A percentile compares a stretch with the other conserved stretches of the same genome.
phyloP scores from a whole-genome alignment of 305 asterid genomes.

The Vinca major region DNA sequence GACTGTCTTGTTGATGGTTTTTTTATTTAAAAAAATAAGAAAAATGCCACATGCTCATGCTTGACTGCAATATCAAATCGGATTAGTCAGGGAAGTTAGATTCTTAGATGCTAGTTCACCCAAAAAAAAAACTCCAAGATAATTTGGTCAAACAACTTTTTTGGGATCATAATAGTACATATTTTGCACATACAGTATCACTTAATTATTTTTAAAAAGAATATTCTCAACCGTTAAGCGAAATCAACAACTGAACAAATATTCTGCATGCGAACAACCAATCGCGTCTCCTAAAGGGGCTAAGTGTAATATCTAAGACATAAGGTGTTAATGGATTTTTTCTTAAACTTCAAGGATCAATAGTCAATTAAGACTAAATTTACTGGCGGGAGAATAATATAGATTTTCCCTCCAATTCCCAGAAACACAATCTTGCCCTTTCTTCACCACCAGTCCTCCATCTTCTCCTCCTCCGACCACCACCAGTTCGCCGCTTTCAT shows the following conservation, averaged over 20 bases:
- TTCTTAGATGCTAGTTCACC: no score
- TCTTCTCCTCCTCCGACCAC: not conserved
- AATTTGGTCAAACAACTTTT: no score
- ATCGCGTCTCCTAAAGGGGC: not conserved
- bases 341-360: not conserved
- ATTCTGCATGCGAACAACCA: not conserved
- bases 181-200: no score
- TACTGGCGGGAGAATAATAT: not conserved
- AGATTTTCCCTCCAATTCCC: slow-evolving; percentile 1
- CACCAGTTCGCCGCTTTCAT: not conserved
- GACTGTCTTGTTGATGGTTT: no score
- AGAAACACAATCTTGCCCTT: not conserved
- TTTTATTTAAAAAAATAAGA: no score
- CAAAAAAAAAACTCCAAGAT: no score
- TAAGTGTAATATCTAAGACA: not conserved
- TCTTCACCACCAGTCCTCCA: not conserved
- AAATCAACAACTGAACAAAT: not conserved
- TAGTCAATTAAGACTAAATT: not conserved
- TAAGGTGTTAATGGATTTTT: not conserved
- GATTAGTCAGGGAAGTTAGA: no score
- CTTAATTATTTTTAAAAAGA: no score
- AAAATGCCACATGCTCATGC: no score
- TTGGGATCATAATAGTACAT: no score
- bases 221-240: no score
- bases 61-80: no score